Conservation (phyloP, 2,329 filamentous ascomycete genomes). For the Xylariaceae sp. region DNA sequence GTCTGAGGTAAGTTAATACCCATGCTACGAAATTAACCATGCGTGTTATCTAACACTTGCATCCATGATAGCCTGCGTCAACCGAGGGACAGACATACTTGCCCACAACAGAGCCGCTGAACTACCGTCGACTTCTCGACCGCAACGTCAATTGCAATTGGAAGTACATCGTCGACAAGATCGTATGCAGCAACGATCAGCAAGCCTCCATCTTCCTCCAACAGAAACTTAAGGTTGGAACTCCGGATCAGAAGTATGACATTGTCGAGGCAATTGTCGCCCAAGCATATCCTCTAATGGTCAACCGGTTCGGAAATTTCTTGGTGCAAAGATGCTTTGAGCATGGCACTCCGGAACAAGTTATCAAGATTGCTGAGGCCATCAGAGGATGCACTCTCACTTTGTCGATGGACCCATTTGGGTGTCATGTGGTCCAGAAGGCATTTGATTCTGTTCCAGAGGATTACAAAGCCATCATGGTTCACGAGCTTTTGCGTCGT, state of each 20-base stretch:
- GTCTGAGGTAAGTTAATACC: constrained; percentile 43
- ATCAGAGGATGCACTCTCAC: constrained; percentile 92
- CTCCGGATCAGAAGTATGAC: constrained; percentile 90
- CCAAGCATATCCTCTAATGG: constrained; percentile 92
- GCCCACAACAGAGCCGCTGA: constrained; percentile 83
- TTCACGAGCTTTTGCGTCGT: constrained; percentile 89
- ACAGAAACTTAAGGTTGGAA: constrained; percentile 97
- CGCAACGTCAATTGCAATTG: constrained; percentile 97
- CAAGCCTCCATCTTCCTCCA: constrained; percentile 98
- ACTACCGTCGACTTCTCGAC: constrained; percentile 91
- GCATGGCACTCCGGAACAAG: constrained; percentile 90
- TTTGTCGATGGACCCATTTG: constrained; percentile 97
- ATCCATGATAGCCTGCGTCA: constrained; percentile 39
- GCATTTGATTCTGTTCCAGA: constrained; percentile 97
- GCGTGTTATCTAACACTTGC: constrained; percentile 23
- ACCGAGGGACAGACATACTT: constrained; percentile 71
- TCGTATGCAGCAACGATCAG: constrained; percentile 98
- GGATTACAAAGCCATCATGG: constrained; percentile 97
- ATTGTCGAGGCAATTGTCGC: constrained; percentile 95
- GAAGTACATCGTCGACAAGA: constrained; percentile 99
- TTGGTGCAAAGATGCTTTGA: constrained; percentile 98
- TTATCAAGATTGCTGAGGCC: constrained; percentile 88
- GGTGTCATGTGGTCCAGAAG: constrained; percentile 97
- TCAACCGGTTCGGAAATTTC: constrained; percentile 98
- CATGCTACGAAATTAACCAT: not conserved